phyloP scores from a whole-genome alignment of 331 rosid genomes.

The Acacia pycnantha region DNA sequence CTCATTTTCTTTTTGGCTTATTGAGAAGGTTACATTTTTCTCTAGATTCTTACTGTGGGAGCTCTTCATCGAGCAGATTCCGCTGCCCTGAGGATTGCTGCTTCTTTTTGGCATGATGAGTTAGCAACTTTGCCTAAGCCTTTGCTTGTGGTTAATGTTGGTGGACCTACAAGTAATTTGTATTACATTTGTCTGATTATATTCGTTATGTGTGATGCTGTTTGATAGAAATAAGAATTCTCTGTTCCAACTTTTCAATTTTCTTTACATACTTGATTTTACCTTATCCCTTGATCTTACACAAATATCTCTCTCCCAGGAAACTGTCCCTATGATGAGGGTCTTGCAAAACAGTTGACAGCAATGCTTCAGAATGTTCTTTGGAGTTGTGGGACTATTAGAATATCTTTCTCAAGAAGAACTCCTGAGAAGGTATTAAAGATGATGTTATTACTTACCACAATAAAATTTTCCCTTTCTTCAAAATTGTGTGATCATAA shows the following conservation, averaged over 20 bases:
- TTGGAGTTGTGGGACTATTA: slow-evolving; percentile 87
- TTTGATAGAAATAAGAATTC: no score
- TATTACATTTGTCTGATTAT: not conserved
- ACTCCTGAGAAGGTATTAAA: slow-evolving; percentile 74
- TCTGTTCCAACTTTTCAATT: not conserved
- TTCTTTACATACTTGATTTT: not conserved
- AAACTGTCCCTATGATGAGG: not conserved
- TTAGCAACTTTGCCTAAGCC: slow-evolving; percentile 78
- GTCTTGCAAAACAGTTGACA: not conserved
- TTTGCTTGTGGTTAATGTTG: slow-evolving; percentile 79
- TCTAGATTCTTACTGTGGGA: slow-evolving; percentile 82
- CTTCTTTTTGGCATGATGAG: slow-evolving; percentile 77
- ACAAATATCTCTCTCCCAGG: not conserved
- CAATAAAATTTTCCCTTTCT: not conserved
- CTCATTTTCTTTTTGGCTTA: slow-evolving; percentile 8
- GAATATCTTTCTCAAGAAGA: slow-evolving; percentile 85
- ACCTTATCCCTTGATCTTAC: not conserved
- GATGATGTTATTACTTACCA: not conserved
- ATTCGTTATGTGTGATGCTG: no score
- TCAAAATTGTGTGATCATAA: slow-evolving; percentile 5
- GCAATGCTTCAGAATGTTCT: slow-evolving; percentile 66
- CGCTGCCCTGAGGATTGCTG: slow-evolving; percentile 63
- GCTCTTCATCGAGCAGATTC: slow-evolving; percentile 95
- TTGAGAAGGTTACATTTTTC: slow-evolving; percentile 27
- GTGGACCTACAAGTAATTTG: slow-evolving; percentile 80